Evolutionary conservation across 805 yeast species (phyloP).

Genomic region (Torulaspora delbrueckii): DNA sequence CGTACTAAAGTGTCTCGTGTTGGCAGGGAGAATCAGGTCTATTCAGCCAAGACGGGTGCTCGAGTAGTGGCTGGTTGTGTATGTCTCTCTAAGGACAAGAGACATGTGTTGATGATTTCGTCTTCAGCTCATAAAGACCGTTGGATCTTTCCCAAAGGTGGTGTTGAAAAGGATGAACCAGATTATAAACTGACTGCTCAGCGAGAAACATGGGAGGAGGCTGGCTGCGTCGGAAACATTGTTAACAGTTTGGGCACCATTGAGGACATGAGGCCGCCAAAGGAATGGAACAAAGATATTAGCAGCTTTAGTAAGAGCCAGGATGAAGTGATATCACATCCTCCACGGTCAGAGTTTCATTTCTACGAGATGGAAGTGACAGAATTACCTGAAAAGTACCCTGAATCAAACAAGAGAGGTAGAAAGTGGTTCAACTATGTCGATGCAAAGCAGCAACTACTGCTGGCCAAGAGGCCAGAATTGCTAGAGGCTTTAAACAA

Average conservation of each 20-base stretch:
- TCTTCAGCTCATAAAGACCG: conserved; percentile 62
- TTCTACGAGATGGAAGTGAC: conserved; percentile 71
- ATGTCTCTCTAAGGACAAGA: conserved; percentile 52
- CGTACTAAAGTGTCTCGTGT: conserved; percentile 41
- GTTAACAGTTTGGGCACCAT: conserved; percentile 55
- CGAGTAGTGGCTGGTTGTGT: conserved; percentile 92
- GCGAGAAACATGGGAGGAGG: conserved; percentile 97
- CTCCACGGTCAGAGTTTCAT: conserved; percentile 83
- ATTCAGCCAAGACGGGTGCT: conserved; percentile 60
- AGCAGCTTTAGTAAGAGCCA: conserved; percentile 17
- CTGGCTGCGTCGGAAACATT: conserved; percentile 75
- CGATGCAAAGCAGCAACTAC: conserved; percentile 60
- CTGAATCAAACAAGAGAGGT: conserved; percentile 59
- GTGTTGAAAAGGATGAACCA: conserved; percentile 78
- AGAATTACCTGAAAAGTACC: conserved; percentile 60
- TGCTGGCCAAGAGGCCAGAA: conserved; percentile 59
- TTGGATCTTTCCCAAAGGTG: conserved; percentile 96
- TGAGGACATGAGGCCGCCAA: conserved; percentile 53
- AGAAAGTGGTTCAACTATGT: conserved; percentile 71
- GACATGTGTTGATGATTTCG: conserved; percentile 69
- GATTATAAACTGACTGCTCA: conserved; percentile 50
- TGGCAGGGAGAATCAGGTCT: conserved; percentile 57
- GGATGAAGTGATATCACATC: conserved; percentile 34
- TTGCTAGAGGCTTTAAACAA: conserved; percentile 56
- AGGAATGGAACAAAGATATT: conserved; percentile 38